A percentile compares a stretch with the other conserved stretches of the same genome.
These are phyloP conservation scores for Perilla frutescens DNA, from an alignment of 257 asterid genomes.

Conservation along the genomic window DNA sequence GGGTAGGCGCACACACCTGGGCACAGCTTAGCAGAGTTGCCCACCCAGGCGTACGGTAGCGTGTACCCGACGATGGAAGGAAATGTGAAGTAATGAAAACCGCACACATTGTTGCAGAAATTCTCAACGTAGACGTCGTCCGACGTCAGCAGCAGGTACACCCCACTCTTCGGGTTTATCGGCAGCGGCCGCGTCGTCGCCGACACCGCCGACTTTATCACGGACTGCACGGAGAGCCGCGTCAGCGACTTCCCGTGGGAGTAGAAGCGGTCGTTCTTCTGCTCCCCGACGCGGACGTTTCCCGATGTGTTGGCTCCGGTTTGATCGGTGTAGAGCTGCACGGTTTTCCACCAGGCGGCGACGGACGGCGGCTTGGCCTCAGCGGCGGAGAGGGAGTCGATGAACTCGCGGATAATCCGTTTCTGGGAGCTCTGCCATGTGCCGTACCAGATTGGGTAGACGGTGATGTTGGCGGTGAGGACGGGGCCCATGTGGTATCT, in stretches of 20 bases:
- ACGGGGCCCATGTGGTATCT: constrained; percentile 96
- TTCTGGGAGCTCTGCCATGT: constrained; percentile 68
- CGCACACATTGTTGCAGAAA: constrained; percentile 77
- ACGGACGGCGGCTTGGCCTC: constrained; percentile 63
- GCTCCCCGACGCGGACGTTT: constrained; percentile 57
- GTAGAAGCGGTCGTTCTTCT: constrained; percentile 67
- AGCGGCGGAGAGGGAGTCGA: constrained; percentile 68
- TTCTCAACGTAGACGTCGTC: constrained; percentile 75
- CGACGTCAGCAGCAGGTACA: constrained; percentile 75
- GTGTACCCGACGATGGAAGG: constrained; percentile 94
- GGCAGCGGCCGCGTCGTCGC: constrained; percentile 74
- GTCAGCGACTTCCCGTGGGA: constrained; percentile 75
- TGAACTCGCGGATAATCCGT: constrained; percentile 86
- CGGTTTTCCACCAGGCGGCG: constrained; percentile 87
- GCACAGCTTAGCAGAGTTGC: constrained; percentile 78
- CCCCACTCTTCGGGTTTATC: constrained; percentile 68
- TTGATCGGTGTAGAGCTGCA: constrained; percentile 76
- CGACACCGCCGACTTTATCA: constrained; percentile 70
- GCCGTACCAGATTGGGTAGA: constrained; percentile 94
- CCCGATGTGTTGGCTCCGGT: constrained; percentile 71
- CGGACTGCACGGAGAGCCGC: constrained; percentile 70
- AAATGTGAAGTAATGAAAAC: constrained; percentile 84
- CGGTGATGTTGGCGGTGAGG: constrained; percentile 75
- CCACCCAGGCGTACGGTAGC: constrained; percentile 94
- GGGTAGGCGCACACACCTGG: constrained; percentile 88